phyloP scores from a whole-genome alignment of 2,329 filamentous ascomycete genomes.

The Colletotrichum spaethianum region DNA sequence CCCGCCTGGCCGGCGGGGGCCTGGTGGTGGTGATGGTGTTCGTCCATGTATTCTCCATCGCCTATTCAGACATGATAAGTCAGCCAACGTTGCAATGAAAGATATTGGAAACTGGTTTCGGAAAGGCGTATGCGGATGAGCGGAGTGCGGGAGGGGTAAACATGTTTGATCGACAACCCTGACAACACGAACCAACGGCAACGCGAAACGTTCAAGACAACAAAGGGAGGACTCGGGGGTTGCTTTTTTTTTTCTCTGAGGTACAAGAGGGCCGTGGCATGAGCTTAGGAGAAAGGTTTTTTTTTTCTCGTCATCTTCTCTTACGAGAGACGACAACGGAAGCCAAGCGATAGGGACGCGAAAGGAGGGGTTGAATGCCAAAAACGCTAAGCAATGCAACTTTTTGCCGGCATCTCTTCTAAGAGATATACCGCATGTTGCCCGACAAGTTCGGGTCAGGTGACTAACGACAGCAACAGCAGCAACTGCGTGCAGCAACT shows the following conservation, averaged over 20 bases:
- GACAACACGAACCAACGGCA: slow-evolving; percentile 29
- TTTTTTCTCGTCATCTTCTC: neutral
- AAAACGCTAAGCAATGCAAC: slow-evolving; percentile 42
- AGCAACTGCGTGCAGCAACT: slow-evolving; percentile 60
- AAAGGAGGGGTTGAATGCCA: slow-evolving; percentile 40
- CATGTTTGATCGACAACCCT: slow-evolving; percentile 41
- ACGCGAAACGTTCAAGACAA: slow-evolving; percentile 37
- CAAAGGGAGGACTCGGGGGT: slow-evolving; percentile 29
- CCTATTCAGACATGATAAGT: slow-evolving; percentile 56
- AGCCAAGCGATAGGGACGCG: slow-evolving; percentile 41
- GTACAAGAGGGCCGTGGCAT: slow-evolving; percentile 35
- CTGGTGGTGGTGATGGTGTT: slow-evolving; percentile 77
- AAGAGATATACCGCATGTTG: slow-evolving; percentile 35
- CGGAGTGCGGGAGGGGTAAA: slow-evolving; percentile 35
- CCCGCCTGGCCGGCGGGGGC: slow-evolving; percentile 67
- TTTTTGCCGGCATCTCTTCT: slow-evolving; percentile 44
- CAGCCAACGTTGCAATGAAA: slow-evolving; percentile 41
- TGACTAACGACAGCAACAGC: slow-evolving; percentile 49
- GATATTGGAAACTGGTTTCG: slow-evolving; percentile 28
- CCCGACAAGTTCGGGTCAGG: slow-evolving; percentile 36
- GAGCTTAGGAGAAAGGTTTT: slow-evolving; percentile 7
- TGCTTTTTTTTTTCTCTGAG: slow-evolving; percentile 20
- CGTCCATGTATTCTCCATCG: slow-evolving; percentile 73
- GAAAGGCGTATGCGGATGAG: slow-evolving; percentile 28
- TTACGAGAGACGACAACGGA: slow-evolving; percentile 10